Base-by-base conservation (phyloP, 2,329 filamentous ascomycete species). In the Neonectria punicea region DNA sequence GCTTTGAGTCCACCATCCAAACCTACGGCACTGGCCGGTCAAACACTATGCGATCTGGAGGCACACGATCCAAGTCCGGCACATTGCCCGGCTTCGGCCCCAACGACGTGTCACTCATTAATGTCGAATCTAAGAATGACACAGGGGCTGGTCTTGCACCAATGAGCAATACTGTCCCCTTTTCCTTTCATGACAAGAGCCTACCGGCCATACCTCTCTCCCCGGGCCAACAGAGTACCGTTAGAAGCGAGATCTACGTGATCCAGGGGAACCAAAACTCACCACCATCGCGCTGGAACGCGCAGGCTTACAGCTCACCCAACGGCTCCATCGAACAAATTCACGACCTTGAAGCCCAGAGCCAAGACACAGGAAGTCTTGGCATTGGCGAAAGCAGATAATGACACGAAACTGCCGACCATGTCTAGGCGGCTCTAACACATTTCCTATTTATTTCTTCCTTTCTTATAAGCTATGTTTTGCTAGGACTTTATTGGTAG, bases 1-100 rank as follows among this genome's bases (percentile, higher is more conserved):
- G 84, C 7, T 87, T 87, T 70, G 78, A 79, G 4, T 79, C 82
- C 0, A 81, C 79, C 43, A 78, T 79, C 50, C 74, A 71, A 55
- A 80, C 79, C 4, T 76, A 76, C 20, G 79, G 73, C 25, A 73
- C 66, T 30, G 78, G 67, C 32, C 70, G 71, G 13, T 78, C 77
- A 28, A 69, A 58, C 16, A 62, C 69, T 16, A 49, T 59, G 46
- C 73, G 70, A 32, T 80, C 78, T 8, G 65, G 61, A 20, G 54
- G 41, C n/a, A 68, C 61, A 7, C 69, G 69, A 20, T 53, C 66
- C 39, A 72, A 65, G 32, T 18, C 61, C 28, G 61, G 63, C 13
- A 46, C 60, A 30, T 65, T 74, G 67, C 72, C 72, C 32, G 72
- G 70, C 13, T 74, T 73, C 34, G 80, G 77, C 0, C 77, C 76